Base-by-base conservation (phyloP, 768 basidiomycete species). In the Cystobasidium tubakii region DNA sequence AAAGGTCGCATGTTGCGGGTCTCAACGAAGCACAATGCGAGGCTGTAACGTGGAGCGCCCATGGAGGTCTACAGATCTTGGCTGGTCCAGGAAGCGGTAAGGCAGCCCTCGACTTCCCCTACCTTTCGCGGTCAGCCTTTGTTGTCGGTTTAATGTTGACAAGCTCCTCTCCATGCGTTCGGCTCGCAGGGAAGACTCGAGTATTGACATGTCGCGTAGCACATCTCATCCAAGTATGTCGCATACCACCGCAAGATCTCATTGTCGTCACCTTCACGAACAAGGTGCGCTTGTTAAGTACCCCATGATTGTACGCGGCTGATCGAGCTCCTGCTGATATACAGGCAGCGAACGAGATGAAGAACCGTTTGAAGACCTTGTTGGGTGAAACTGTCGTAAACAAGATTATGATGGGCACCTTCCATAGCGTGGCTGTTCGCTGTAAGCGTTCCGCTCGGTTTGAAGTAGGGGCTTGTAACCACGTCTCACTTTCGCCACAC, bases 281-380 rank as follows among this genome's bases (percentile, higher is more conserved):
- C 82, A 91, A 91, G 42, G 39, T 57, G n/a, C 17, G 43, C 42
- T 29, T 36, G 29, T 36, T 21, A 3, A 21, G 46, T n/a, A n/a
- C n/a, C n/a, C n/a, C n/a, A n/a, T n/a, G n/a, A n/a, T 72, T 13
- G 4, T 23, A 33, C 25, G n/a, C 17, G 9, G 43, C 65, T 34
- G 76, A 78, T 75, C 36, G 63, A 1, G 10, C 44, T 29, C 57
- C 43, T 67, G 17, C 9, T 27, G 31, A 10, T 31, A 9, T 27
- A 36, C 76, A 78, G 81, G 91, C 91, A 19, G 90, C 91, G 0
- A 88, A 86, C 74, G 92, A 93, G 82, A 92, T 93, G 90, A 84
- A 86, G 66, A 84, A 86, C 64, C 84, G 92, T 1, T 82, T 95
- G 34, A 81, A 82, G 23, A 86, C 85, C 74, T 81, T 92, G 1